These are phyloP conservation scores for Omphalotus olearius DNA, from an alignment of 1,284 basidiomycete genomes.

Conservation along the genomic window DNA sequence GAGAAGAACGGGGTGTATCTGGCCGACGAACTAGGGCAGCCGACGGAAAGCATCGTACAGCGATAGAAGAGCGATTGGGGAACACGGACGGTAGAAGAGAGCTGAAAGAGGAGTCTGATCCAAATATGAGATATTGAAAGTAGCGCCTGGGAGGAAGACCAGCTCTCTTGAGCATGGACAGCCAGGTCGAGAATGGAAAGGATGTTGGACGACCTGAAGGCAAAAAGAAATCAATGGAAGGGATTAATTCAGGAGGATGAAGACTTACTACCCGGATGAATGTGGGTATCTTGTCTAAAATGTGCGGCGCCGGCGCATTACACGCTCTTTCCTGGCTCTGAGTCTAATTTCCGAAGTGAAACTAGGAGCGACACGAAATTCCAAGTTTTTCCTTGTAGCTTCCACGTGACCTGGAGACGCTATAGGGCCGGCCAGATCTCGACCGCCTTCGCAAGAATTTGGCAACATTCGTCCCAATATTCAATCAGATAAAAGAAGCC, in stretches of 20 bases:
- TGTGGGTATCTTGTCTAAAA: conserved; percentile 1
- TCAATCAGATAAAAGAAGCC: too few species aligned
- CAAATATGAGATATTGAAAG: conserved; percentile 31
- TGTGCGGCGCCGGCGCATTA: conserved; percentile 5
- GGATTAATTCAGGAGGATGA: neutral
- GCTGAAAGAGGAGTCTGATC: conserved; percentile 15
- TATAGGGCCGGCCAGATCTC: too few species aligned
- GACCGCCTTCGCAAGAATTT: too few species aligned
- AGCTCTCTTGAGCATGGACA: conserved; percentile 70
- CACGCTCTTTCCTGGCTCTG: conserved; percentile 5
- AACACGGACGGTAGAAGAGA: conserved; percentile 9
- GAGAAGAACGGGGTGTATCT: conserved; percentile 4
- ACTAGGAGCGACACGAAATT: neutral
- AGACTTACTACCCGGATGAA: conserved; percentile 9
- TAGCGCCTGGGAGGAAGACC: conserved; percentile 50
- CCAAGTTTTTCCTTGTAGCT: neutral
- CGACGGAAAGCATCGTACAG: conserved; percentile 16
- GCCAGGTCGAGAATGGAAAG: conserved; percentile 30
- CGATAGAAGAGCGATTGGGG: conserved; percentile 11
- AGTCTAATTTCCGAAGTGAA: neutral
- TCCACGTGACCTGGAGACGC: too few species aligned
- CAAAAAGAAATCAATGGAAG: neutral
- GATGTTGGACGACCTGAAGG: neutral
- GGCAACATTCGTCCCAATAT: too few species aligned
- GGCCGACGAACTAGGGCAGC: conserved; percentile 11